phyloP scores from a whole-genome alignment of 2,329 filamentous ascomycete genomes.

The Microsporum canis region DNA sequence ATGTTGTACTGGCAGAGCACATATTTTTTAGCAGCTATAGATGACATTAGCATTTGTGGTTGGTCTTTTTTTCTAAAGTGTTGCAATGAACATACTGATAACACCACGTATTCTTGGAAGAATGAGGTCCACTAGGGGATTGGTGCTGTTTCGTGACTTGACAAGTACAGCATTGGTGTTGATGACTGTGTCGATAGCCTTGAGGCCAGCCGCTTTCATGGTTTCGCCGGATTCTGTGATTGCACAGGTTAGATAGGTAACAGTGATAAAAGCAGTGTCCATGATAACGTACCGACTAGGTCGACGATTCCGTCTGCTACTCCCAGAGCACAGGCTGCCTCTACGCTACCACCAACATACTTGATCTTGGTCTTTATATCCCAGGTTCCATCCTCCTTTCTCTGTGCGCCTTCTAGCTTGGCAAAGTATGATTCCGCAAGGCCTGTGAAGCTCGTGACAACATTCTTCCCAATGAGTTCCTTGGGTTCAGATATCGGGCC shows the following conservation, averaged over 20 bases:
- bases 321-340: conserved; percentile 88
- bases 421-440: conserved; percentile 76
- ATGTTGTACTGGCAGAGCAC: conserved; percentile 97
- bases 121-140: conserved; percentile 74
- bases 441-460: conserved; percentile 89
- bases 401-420: conserved; percentile 50
- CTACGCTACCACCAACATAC: conserved; percentile 90
- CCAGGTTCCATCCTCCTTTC: conserved; percentile 26
- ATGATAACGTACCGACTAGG: conserved; percentile 63
- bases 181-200: conserved; percentile 87
- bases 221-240: conserved; percentile 83
- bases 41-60: background rate
- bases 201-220: conserved; percentile 89
- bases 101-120: conserved; percentile 80
- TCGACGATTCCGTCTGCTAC: conserved; percentile 97
- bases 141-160: conserved; percentile 73
- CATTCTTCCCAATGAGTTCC: conserved; percentile 80
- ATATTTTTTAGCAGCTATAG: conserved; percentile 68
- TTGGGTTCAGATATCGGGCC: conserved; percentile 57
- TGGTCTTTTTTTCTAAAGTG: background rate
- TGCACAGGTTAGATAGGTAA: background rate
- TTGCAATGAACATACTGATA: conserved; percentile 48
- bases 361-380: conserved; percentile 79
- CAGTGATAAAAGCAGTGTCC: background rate
- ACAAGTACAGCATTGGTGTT: conserved; percentile 81